Evolutionary conservation across 495 filamentous ascomycete species (phyloP), one percentile per base, ranked within the genome.

Genomic region (Astrothelium subdiscretum): DNA sequence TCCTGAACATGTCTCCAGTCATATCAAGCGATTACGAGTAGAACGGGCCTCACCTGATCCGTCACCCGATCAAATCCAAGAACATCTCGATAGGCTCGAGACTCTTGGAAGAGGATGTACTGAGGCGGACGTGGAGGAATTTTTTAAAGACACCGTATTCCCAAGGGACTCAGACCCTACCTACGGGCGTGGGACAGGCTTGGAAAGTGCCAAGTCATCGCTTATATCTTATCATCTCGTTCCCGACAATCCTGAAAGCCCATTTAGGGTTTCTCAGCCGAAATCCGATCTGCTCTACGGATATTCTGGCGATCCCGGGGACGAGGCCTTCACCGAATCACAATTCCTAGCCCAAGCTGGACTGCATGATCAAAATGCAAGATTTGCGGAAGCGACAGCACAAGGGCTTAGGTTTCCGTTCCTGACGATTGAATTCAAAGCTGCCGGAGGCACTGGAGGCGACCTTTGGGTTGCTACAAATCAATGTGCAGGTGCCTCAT

Each of bases 361-460:
- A n/a, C n/a, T n/a, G n/a, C n/a, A n/a, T n/a, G n/a, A n/a, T n/a
- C n/a, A n/a, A n/a, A n/a, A n/a, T n/a, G n/a, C n/a, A n/a, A n/a
- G n/a, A n/a, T n/a, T n/a, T n/a, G 51, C 57, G 57, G 38, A 60
- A 27, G 68, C 66, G 5, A 72, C 64, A 20, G 67, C 0, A 29
- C 38, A 68, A 27, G 44, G 57, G 43, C 58, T 72, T 38, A 44
- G 64, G 8, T 68, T 67, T 61, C 69, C 69, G 20, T 73, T 72
- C 60, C 68, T 73, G 62, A 65, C 66, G 58, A 63, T 72, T 59
- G 71, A 73, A 59, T 66, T 73, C 59, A 69, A 66, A 52, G 68
- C 61, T 29, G 64, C 70, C 18, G 42, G 42, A 8, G 3, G 8
- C 42, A 20, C 11, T 57, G 63, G 66, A 31, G 71, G 66, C 13